Conservation (phyloP, 2,329 filamentous ascomycete species). For the Seiridium unicorne region DNA sequence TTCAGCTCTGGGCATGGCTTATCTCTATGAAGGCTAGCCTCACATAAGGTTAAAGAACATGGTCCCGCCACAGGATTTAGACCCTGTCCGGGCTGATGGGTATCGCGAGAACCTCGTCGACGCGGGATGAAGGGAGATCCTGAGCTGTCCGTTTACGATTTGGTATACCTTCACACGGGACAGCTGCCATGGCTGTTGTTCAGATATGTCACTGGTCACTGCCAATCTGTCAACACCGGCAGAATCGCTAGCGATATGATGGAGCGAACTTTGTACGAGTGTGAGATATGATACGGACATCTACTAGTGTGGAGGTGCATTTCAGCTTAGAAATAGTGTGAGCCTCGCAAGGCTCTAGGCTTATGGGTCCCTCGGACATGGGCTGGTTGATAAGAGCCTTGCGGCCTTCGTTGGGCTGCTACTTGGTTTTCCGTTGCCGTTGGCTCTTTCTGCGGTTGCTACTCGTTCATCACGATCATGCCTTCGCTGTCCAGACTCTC, state of each 20-base stretch:
- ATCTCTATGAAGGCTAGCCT: not conserved
- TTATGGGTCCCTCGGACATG: not conserved
- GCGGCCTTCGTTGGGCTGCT: not conserved
- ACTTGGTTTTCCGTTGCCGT: not conserved
- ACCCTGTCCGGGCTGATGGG: not conserved
- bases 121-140: not conserved
- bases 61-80: not conserved
- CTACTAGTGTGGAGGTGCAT: not conserved
- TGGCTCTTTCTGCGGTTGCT: not conserved
- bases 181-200: no score
- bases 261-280: no score
- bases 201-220: no score
- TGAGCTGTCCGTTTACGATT: no score
- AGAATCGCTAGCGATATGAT: no score
- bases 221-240: no score
- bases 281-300: no score
- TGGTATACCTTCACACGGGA: no score
- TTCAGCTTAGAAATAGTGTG: not conserved
- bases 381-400: not conserved
- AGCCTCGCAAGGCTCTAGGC: not conserved
- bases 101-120: not conserved
- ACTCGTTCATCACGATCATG: not conserved
- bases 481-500: conserved; percentile 25
- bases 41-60: not conserved
- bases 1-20: not conserved